Evolutionary conservation across 306 rosid genomes (phyloP), one percentile per base, ranked within the genome.

Genomic region (Mimosa pudica): DNA sequence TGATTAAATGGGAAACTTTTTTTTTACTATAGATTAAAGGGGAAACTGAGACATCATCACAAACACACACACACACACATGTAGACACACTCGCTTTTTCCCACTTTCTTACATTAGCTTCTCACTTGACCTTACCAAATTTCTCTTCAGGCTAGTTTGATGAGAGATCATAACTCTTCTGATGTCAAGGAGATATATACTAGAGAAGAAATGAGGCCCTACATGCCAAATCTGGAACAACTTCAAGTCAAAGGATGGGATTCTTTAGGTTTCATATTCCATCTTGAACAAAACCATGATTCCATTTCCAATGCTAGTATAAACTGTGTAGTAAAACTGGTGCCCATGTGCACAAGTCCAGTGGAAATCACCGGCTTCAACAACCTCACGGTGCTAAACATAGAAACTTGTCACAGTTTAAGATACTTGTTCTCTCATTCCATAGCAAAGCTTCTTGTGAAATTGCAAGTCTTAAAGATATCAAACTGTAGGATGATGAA

Each of bases 201-300:
- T 41, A 68, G 18, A 42, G 69, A 33, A 55, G 68, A 68, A 69
- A 68, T 24, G 62, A 16, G 20, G 16, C 57, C 75, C n/a, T 44
- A 6, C 46, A 78, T 67, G 75, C 81, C 58, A 78, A 24, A 18
- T 78, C 52, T 78, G 46, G 75, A 78, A 78, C 67, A 78, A 14
- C 45, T 78, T 68, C 67, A 54, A 54, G 57, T 78, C 32, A 69
- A 78, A 55, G 81, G 81, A 14, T 78, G 57, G 69, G 46, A 78
- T 54, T 68, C 81, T 2, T 36, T 78, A 36, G 81, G 68, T 10
- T 33, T 44, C 69, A 13, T 78, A 8, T 78, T 78, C 33, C 81
- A 52, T 2, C 18, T 55, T 41, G 74, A 42, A 67, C 57, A 78
- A 69, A 24, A 24, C 35, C 46, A 55, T 5, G 45, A 47, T 47